These are phyloP conservation scores for Carex sylvatica DNA, from an alignment of 202 grass and related monocot genomes.

Conservation along the genomic window DNA sequence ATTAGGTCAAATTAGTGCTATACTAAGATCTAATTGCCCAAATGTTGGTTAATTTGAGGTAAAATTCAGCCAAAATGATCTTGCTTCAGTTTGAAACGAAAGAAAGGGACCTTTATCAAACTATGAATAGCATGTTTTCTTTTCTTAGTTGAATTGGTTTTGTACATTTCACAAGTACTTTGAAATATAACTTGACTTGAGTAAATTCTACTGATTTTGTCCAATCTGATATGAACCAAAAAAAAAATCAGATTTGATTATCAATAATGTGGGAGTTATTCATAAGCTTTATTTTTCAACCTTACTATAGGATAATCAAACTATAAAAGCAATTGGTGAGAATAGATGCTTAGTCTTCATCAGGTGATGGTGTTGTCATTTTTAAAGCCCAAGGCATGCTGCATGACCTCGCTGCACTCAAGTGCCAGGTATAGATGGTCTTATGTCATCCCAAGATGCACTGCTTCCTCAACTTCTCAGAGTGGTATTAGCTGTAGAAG, in stretches of 20 bases:
- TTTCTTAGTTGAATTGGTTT: too few species aligned
- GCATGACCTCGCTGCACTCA: neutral
- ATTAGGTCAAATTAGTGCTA: neutral
- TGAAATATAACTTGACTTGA: too few species aligned
- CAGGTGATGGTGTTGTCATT: neutral
- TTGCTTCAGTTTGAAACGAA: neutral
- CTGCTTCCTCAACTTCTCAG: neutral
- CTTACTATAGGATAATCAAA: neutral
- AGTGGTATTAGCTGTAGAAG: conserved; percentile 26
- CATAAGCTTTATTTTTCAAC: neutral
- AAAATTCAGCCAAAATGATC: neutral
- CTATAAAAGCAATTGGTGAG: neutral
- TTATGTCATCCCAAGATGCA: neutral
- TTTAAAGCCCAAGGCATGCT: neutral
- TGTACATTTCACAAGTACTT: too few species aligned
- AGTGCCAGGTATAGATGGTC: neutral
- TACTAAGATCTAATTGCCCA: neutral
- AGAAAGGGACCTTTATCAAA: too few species aligned
- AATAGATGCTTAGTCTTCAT: conserved; percentile 10
- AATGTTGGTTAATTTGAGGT: neutral
- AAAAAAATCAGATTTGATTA: neutral
- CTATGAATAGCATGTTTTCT: too few species aligned
- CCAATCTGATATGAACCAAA: too few species aligned
- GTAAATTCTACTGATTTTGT: too few species aligned
- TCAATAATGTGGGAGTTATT: neutral